phyloP scores from a whole-genome alignment of 177 flowering plant genomes.

The Vitis hybrid region DNA sequence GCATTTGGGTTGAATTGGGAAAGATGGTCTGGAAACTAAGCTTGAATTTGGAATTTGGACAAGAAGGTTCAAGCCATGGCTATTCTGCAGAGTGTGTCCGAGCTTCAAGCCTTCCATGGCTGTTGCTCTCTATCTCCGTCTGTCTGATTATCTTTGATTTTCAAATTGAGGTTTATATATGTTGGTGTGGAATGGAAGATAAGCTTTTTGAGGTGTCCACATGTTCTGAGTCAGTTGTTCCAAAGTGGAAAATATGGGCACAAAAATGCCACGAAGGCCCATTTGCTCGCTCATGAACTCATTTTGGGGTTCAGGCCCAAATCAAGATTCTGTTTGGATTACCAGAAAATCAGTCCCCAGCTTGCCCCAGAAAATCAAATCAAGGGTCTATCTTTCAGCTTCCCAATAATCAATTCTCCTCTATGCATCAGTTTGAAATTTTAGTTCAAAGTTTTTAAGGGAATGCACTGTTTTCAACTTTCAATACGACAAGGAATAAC shows the following conservation, averaged over 20 bases:
- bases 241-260: no score
- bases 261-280: no score
- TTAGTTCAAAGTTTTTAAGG: no score
- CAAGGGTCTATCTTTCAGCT: no score
- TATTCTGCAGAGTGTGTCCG: constrained; percentile 10
- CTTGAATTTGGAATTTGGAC: constrained; percentile 13
- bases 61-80: constrained; percentile 19
- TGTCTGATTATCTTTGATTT: not conserved
- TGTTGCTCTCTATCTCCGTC: not conserved
- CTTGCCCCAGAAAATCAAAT: not conserved
- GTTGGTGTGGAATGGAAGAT: constrained; percentile 13
- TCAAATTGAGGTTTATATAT: constrained; percentile 4
- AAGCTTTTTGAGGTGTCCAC: constrained; percentile 17
- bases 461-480: no score
- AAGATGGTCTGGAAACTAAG: constrained; percentile 7
- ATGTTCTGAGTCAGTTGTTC: not conserved
- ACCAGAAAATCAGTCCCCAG: no score
- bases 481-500: no score
- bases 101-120: constrained; percentile 35
- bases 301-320: no score
- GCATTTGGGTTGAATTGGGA: constrained; percentile 12
- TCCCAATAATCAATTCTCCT: no score
- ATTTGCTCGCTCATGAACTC: no score
- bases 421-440: no score
- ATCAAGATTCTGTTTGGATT: no score